phyloP scores from a whole-genome alignment of 192 early-diverging fungal species.

The Geranomyces michiganensis region DNA sequence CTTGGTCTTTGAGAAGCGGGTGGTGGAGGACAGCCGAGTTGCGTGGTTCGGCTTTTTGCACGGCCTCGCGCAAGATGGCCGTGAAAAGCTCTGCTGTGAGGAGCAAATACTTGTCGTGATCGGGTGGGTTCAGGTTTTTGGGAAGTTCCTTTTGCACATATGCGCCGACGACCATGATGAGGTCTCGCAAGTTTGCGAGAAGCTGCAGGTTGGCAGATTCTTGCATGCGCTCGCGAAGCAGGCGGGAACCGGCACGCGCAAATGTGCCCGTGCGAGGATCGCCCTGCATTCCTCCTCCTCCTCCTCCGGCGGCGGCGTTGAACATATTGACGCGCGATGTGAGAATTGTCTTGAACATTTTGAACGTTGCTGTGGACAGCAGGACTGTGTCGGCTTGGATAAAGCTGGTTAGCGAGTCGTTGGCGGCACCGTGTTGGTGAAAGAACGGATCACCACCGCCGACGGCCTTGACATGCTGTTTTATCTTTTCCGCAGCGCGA shows the following conservation, averaged over 20 bases:
- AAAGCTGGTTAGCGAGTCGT: neutral
- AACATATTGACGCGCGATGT: constrained; percentile 28
- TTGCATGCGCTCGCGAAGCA: constrained; percentile 16
- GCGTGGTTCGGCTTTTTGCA: constrained; percentile 33
- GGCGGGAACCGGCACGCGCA: constrained; percentile 16
- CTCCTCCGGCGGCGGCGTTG: neutral
- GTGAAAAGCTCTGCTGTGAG: constrained; percentile 35
- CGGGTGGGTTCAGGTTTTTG: constrained; percentile 2
- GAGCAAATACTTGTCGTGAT: constrained; percentile 33
- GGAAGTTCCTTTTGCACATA: constrained; percentile 35
- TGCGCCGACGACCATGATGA: constrained; percentile 32
- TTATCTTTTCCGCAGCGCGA: constrained; percentile 7
- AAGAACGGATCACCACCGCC: neutral
- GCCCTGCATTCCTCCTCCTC: neutral
- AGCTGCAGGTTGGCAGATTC: constrained; percentile 5
- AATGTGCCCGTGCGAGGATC: constrained; percentile 32
- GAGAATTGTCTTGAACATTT: constrained; percentile 28
- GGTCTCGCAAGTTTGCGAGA: constrained; percentile 28
- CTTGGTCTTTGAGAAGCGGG: constrained; percentile 34
- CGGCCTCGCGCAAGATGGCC: constrained; percentile 33
- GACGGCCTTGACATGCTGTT: neutral
- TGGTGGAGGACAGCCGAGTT: constrained; percentile 25
- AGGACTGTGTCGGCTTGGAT: constrained; percentile 31
- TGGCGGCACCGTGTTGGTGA: neutral
- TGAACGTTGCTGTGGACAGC: constrained; percentile 23